Evolutionary conservation across 345 rosid species (phyloP).

Genomic region (Lepidium didymum): DNA sequence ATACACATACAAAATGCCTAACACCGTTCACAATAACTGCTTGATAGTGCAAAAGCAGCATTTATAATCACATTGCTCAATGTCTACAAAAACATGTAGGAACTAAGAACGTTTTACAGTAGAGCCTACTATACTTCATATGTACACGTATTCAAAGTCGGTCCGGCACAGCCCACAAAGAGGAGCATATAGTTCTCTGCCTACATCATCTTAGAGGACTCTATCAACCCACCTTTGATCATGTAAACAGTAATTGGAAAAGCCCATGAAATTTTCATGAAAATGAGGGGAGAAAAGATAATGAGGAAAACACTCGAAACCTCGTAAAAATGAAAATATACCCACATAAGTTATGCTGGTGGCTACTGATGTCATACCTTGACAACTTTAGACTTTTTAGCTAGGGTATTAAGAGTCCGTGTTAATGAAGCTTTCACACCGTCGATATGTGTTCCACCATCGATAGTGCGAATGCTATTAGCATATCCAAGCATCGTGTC

Average conservation of each 20-base stretch:
- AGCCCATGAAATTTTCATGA: neutral
- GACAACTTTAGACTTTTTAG: slow-evolving; percentile 72
- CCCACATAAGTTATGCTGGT: slow-evolving; percentile 2
- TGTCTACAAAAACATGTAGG: neutral
- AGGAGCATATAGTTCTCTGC: neutral
- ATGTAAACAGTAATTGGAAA: neutral
- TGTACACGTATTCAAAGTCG: neutral
- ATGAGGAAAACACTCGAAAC: neutral
- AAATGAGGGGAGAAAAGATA: neutral
- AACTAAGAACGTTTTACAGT: neutral
- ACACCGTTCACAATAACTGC: neutral
- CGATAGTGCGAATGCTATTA: slow-evolving; percentile 91
- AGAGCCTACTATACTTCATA: neutral
- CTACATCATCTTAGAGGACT: neutral
- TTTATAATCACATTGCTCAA: neutral
- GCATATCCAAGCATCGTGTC: slow-evolving; percentile 95
- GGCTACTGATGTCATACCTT: slow-evolving; percentile 46
- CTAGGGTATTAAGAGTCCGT: slow-evolving; percentile 79
- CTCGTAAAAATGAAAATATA: neutral
- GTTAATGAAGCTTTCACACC: slow-evolving; percentile 89
- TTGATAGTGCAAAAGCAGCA: neutral
- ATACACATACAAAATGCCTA: neutral
- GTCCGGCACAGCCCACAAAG: neutral
- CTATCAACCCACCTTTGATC: neutral
- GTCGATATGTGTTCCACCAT: slow-evolving; percentile 97